A percentile compares a stretch with the other conserved stretches of the same genome.
Conservation (phyloP, 495 filamentous ascomycete genomes). For the Antarctomyces pellizariae region DNA sequence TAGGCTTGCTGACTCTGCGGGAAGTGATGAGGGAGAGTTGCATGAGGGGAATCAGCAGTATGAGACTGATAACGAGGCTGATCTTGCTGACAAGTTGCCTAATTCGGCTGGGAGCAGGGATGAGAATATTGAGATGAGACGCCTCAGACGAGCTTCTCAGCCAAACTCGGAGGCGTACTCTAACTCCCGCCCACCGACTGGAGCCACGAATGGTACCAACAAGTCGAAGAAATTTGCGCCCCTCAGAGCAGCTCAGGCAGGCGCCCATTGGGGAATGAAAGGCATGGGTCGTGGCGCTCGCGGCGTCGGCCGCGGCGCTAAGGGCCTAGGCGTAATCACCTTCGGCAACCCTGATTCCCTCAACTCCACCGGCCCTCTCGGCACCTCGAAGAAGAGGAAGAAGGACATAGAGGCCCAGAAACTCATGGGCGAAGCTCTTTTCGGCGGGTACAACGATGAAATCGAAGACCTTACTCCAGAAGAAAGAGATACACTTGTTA, state of each 20-base stretch:
- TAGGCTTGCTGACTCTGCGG: constrained; percentile 26
- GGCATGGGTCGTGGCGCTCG: constrained; percentile 5
- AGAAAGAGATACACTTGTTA: constrained; percentile 68
- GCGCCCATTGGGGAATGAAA: constrained; percentile 22
- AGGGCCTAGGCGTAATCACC: constrained; percentile 18
- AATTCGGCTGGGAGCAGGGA: no score
- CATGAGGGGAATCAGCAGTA: no score
- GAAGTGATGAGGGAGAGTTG: constrained; percentile 20
- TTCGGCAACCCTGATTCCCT: constrained; percentile 19
- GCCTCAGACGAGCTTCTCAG: constrained; percentile 4
- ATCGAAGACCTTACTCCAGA: constrained; percentile 86
- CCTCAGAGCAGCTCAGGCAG: constrained; percentile 21
- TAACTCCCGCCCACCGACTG: constrained; percentile 4
- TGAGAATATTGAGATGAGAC: constrained; percentile 38
- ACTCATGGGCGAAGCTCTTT: constrained; percentile 53
- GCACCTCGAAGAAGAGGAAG: constrained; percentile 18
- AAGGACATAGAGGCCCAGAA: constrained; percentile 44
- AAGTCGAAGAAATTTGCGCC: constrained; percentile 17
- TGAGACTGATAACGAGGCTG: background rate
- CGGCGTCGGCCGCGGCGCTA: constrained; percentile 14
- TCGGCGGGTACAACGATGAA: constrained; percentile 68
- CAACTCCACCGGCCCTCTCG: constrained; percentile 15
- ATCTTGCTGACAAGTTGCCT: background rate
- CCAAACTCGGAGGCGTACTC: constrained; percentile 1
- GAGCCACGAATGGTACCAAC: constrained; percentile 8